These are phyloP conservation scores for Colletotrichum sp. DNA, from an alignment of 2,329 filamentous ascomycete species.

Conservation along the genomic window DNA sequence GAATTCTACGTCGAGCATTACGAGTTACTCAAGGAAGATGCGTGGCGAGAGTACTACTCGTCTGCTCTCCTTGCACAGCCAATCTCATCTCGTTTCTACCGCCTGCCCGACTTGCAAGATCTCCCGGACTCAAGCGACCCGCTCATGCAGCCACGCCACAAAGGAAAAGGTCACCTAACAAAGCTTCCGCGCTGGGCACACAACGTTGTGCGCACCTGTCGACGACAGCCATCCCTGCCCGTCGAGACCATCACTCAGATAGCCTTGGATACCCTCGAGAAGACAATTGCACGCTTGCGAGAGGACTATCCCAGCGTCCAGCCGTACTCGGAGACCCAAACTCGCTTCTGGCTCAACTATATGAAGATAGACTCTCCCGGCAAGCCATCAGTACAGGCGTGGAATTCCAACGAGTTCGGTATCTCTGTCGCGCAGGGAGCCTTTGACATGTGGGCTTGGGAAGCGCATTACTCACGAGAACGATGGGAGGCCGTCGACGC, in stretches of 20 bases:
- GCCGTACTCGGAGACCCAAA: conserved; percentile 3
- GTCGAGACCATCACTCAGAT: neutral
- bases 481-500: neutral
- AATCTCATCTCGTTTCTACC: conserved; percentile 11
- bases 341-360: conserved; percentile 10
- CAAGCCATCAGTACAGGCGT: neutral
- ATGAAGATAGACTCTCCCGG: neutral
- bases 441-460: neutral
- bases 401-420: neutral
- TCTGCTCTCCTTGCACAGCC: conserved; percentile 25
- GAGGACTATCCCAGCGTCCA: neutral
- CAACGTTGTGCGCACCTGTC: neutral
- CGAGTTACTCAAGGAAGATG: neutral
- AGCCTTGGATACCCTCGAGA: neutral
- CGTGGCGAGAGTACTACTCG: neutral
- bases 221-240: neutral
- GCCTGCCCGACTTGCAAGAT: conserved; percentile 15
- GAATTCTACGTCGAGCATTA: conserved; percentile 6
- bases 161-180: neutral
- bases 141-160: neutral
- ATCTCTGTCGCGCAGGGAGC: neutral
- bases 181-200: conserved; percentile 9
- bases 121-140: conserved; percentile 9
- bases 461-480: neutral
- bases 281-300: neutral